phyloP scores from a whole-genome alignment of 352 stramenopile species.

The Phytophthora quininea region DNA sequence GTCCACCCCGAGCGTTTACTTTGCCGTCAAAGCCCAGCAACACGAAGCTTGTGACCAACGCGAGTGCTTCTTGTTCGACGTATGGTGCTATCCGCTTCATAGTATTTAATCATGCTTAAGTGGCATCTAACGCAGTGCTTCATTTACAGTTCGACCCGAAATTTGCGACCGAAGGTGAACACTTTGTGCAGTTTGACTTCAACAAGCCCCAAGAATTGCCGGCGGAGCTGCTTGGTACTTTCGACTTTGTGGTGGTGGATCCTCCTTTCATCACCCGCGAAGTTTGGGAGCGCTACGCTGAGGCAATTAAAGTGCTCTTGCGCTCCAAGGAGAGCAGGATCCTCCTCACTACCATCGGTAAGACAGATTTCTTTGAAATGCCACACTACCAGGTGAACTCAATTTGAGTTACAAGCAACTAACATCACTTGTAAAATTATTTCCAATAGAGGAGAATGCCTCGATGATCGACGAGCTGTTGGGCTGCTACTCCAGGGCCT shows the following conservation, averaged over 20 bases:
- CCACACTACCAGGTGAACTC: too few species aligned
- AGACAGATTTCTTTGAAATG: neutral
- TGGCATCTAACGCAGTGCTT: neutral
- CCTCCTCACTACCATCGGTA: constrained; percentile 91
- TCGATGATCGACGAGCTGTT: constrained; percentile 88
- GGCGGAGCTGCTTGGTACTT: constrained; percentile 51
- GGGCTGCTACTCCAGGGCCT: constrained; percentile 58
- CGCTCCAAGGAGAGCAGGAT: constrained; percentile 67
- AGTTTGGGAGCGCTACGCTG: constrained; percentile 92
- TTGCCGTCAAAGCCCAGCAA: constrained; percentile 71
- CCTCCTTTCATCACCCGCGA: constrained; percentile 95
- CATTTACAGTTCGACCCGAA: constrained; percentile 80
- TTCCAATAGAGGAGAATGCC: constrained; percentile 83
- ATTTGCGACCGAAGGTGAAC: constrained; percentile 59
- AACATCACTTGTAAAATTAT: neutral
- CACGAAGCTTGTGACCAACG: constrained; percentile 20
- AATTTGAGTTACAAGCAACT: too few species aligned
- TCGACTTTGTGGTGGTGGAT: constrained; percentile 94
- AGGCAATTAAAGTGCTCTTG: constrained; percentile 66
- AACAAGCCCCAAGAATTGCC: constrained; percentile 78
- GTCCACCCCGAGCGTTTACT: constrained; percentile 94
- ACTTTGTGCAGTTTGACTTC: constrained; percentile 93
- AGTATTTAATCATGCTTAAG: too few species aligned
- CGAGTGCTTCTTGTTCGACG: constrained; percentile 90
- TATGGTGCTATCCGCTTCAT: constrained; percentile 32